Evolutionary conservation across 306 rosid genomes (phyloP).

Genomic region (Casuarina cunninghamiana): DNA sequence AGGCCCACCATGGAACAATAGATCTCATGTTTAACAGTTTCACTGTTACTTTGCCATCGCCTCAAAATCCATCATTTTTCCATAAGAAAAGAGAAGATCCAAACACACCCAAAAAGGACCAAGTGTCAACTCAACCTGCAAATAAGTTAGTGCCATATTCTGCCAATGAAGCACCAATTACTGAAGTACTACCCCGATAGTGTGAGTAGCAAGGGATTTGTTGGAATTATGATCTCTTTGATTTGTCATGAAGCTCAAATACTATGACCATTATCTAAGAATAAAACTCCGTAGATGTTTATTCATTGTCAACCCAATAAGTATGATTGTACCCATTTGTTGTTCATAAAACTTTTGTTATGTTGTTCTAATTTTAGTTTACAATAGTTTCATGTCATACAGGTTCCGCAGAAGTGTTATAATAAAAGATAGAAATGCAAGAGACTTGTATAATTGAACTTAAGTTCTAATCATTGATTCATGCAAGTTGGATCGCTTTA

Average conservation of each 20-base stretch:
- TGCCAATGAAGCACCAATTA: conserved; percentile 13
- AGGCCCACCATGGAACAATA: conserved; percentile 29
- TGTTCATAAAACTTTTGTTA: too few species aligned
- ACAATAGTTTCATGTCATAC: too few species aligned
- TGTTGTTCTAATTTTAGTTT: too few species aligned
- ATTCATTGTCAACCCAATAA: too few species aligned
- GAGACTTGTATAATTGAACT: too few species aligned
- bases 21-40: conserved; percentile 29
- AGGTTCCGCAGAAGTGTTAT: too few species aligned
- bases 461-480: too few species aligned
- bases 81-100: conserved; percentile 7
- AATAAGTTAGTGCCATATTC: not conserved
- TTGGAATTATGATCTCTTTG: not conserved
- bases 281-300: too few species aligned
- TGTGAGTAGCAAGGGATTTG: not conserved
- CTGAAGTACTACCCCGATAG: conserved; percentile 6
- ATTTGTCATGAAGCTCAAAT: not conserved
- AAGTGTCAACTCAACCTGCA: not conserved
- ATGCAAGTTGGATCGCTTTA: too few species aligned
- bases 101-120: not conserved
- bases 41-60: conserved; percentile 4
- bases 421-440: too few species aligned
- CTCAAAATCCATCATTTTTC: not conserved
- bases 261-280: too few species aligned
- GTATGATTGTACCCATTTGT: too few species aligned